Evolutionary conservation across 164 flowering plant genomes (phyloP), one percentile per base, ranked within the genome.

Genomic region (Chloranthus sessilifolius): DNA sequence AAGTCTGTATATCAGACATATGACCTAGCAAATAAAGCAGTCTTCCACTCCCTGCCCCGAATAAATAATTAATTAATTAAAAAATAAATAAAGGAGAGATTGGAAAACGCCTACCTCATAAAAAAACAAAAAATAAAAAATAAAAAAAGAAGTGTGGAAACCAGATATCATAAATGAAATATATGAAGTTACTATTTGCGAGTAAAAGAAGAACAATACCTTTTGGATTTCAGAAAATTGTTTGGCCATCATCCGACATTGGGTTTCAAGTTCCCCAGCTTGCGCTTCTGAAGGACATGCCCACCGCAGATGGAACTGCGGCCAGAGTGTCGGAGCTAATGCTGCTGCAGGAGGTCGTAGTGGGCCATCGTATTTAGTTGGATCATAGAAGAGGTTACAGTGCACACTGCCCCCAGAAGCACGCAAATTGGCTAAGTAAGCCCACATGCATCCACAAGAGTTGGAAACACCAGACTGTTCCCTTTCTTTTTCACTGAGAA

Each of bases 231-330:
- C 86, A 36, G 79, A 55, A 35, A 74, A 55, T 34, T 65, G 80
- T 40, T 59, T 62, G 12, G 77, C 73, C 83, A 85, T 73, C 54
- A 41, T 67, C 52, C 95, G 77, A 57, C 79, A 83, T 25, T 76
- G 73, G 19, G 78, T 68, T 62, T 87, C 97, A 58, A 89, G 53
- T 55, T 89, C 94, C 45, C 85, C 92, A 49, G 75, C 73, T 64
- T 80, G 86, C 15, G 85, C 77, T 76, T 89, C 96, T 19, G 74
- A 56, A 4, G 97, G 97, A 58, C 94, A 94, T 41, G 96, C 79
- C 96, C 96, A 94, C 42, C 97, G 79, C 47, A 94, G 89, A 69
- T 89, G 99, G 59, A 89, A 94, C 47, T 89, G 88, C 31, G 99
- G 99, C 96, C 96, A 94, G 21, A 94, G 59, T 2, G 95, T 87